These are phyloP conservation scores for Cordyceps farinosa DNA, from an alignment of 2,329 filamentous ascomycete genomes.

Conservation along the genomic window DNA sequence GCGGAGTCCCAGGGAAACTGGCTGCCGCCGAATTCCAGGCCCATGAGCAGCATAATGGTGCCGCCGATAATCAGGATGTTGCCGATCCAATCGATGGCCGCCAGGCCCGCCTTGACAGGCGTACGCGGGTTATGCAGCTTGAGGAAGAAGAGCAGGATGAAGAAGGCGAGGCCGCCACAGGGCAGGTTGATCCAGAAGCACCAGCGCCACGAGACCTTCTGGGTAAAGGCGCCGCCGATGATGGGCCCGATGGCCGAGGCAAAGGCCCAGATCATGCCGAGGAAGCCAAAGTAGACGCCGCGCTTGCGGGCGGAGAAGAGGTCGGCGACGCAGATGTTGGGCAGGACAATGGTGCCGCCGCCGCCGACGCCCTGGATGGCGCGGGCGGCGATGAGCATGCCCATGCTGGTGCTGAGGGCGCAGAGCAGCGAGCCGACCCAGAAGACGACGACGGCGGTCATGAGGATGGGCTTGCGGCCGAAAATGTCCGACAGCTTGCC, in stretches of 20 bases:
- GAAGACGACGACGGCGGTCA: slow-evolving; percentile 50
- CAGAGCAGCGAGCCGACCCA: slow-evolving; percentile 53
- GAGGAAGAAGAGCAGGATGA: slow-evolving; percentile 57
- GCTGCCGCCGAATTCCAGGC: slow-evolving; percentile 79
- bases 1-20: slow-evolving; percentile 70
- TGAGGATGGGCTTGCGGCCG: slow-evolving; percentile 53
- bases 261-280: slow-evolving; percentile 60
- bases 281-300: slow-evolving; percentile 50
- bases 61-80: slow-evolving; percentile 64
- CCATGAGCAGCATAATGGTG: slow-evolving; percentile 81
- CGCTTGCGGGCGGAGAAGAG: slow-evolving; percentile 50
- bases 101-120: slow-evolving; percentile 57
- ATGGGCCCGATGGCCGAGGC: slow-evolving; percentile 64
- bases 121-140: slow-evolving; percentile 67
- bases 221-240: slow-evolving; percentile 65
- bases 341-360: slow-evolving; percentile 56
- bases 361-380: slow-evolving; percentile 56
- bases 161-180: slow-evolving; percentile 43
- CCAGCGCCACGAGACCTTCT: slow-evolving; percentile 64
- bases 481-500: slow-evolving; percentile 59
- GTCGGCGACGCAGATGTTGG: slow-evolving; percentile 57
- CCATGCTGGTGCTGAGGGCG: slow-evolving; percentile 47
- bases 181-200: slow-evolving; percentile 65
- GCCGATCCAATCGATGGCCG: slow-evolving; percentile 59
- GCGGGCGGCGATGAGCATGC: slow-evolving; percentile 51